Conservation (phyloP, 2,329 filamentous ascomycete species). For the Claviceps cyperi region DNA sequence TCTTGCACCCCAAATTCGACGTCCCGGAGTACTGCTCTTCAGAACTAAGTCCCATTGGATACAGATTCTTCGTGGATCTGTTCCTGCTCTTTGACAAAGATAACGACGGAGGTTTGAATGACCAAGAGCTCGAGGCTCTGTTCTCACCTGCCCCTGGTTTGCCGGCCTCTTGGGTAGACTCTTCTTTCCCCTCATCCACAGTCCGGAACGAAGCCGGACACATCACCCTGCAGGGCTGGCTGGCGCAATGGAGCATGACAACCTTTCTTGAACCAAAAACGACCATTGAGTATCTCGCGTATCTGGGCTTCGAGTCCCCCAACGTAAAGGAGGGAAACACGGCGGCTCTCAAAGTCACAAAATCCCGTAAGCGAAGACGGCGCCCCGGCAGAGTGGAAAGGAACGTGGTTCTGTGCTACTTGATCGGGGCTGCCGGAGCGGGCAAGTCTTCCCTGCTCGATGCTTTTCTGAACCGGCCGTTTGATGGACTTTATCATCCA, state of each 20-base stretch:
- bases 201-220: conserved; percentile 91
- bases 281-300: conserved; percentile 88
- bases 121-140: conserved; percentile 67
- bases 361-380: conserved; percentile 71
- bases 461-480: conserved; percentile 79
- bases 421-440: conserved; percentile 70
- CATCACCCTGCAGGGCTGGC: conserved; percentile 92
- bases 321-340: conserved; percentile 65
- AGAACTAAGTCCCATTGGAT: conserved; percentile 84
- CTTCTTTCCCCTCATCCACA: conserved; percentile 81
- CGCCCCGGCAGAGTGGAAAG: conserved; percentile 77
- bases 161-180: conserved; percentile 74
- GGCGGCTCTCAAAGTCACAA: conserved; percentile 80
- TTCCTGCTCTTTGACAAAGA: conserved; percentile 95
- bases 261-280: conserved; percentile 93
- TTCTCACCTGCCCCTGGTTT: conserved; percentile 89
- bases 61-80: conserved; percentile 93
- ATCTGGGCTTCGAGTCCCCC: conserved; percentile 80
- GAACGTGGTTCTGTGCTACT: conserved; percentile 87
- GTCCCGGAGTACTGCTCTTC: conserved; percentile 85
- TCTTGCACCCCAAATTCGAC: conserved; percentile 86
- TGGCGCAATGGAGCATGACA: conserved; percentile 99
- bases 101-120: conserved; percentile 86
- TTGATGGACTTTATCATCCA: conserved; percentile 70
- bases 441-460: conserved; percentile 88